phyloP scores from a whole-genome alignment of 257 asterid species.

The Asclepias syriaca region DNA sequence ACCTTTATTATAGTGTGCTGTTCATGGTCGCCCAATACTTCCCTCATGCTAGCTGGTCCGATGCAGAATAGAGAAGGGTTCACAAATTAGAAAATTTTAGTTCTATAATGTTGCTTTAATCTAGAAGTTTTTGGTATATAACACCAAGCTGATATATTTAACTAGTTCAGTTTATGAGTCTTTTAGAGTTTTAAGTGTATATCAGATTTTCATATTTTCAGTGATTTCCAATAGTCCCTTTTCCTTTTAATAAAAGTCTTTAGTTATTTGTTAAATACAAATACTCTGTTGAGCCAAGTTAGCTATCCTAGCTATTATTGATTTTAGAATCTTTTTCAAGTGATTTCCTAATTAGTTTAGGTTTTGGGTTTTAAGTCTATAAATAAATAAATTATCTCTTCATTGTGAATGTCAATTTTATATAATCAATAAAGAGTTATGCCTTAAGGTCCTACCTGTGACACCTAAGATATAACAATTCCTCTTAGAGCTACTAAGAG shows the following conservation, averaged over 20 bases:
- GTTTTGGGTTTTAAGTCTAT: neutral
- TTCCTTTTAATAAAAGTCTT: too few relatives aligned
- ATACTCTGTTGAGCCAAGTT: too few relatives aligned
- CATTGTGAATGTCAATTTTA: neutral
- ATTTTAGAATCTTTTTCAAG: neutral
- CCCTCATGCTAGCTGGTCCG: too few relatives aligned
- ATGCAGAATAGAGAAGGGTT: too few relatives aligned
- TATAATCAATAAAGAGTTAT: neutral
- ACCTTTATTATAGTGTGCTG: too few relatives aligned
- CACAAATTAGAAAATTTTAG: too few relatives aligned
- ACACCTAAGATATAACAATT: neutral
- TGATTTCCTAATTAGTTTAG: neutral
- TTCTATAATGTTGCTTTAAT: neutral
- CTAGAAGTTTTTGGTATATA: too few relatives aligned
- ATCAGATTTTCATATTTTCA: too few relatives aligned
- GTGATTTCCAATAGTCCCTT: too few relatives aligned
- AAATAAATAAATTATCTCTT: too few relatives aligned
- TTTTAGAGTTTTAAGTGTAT: neutral
- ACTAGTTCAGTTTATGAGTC: neutral
- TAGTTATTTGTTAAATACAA: too few relatives aligned
- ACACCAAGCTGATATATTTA: neutral
- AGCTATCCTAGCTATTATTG: neutral
- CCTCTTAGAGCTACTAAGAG: neutral
- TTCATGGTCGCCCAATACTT: too few relatives aligned
- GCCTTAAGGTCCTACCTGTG: neutral